phyloP scores from a whole-genome alignment of 2,329 filamentous ascomycete genomes.

The Rhynchosporium secalis region DNA sequence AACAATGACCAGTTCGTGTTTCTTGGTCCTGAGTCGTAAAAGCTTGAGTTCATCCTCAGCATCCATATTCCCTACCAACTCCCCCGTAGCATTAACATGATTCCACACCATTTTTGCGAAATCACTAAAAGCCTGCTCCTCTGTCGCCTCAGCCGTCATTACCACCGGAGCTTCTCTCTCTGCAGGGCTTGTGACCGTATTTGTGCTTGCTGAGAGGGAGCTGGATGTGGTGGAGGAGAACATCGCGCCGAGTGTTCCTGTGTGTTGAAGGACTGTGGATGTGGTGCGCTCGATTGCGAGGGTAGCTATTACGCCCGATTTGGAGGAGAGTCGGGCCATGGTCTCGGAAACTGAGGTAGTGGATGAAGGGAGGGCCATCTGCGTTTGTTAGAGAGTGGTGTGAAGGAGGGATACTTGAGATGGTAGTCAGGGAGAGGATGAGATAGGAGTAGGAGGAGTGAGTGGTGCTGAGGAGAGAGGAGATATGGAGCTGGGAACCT shows the following conservation, averaged over 20 bases:
- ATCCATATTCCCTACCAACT: slow-evolving; percentile 71
- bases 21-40: slow-evolving; percentile 75
- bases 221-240: slow-evolving; percentile 38
- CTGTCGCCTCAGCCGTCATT: background rate
- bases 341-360: slow-evolving; percentile 30
- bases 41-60: slow-evolving; percentile 77
- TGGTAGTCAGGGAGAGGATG: background rate
- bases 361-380: slow-evolving; percentile 8
- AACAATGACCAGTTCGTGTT: slow-evolving; percentile 81
- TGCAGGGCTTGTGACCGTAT: background rate
- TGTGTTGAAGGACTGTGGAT: slow-evolving; percentile 73
- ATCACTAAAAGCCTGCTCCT: slow-evolving; percentile 44
- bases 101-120: slow-evolving; percentile 75
- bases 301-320: slow-evolving; percentile 76
- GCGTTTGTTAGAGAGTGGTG: background rate
- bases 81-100: slow-evolving; percentile 69
- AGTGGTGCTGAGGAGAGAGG: no score
- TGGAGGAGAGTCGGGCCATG: slow-evolving; percentile 59
- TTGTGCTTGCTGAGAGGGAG: slow-evolving; percentile 1
- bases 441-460: no score
- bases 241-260: slow-evolving; percentile 56
- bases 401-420: background rate
- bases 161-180: background rate
- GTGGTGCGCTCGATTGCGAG: slow-evolving; percentile 71
- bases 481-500: no score